Evolutionary conservation across 768 basidiomycete species (phyloP).

Genomic region (Mycena crocata): DNA sequence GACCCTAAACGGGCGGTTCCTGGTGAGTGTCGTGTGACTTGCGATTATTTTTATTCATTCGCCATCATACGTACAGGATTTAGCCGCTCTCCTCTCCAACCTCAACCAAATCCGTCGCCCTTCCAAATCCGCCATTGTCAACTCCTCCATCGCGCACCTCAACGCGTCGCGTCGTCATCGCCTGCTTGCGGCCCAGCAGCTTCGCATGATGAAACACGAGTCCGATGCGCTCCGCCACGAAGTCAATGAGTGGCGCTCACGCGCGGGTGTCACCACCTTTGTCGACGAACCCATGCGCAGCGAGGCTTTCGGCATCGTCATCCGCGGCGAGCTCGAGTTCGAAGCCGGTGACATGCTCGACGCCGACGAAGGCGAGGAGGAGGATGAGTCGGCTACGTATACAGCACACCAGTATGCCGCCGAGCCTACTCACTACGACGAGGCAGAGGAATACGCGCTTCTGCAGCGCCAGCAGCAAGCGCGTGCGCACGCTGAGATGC

Average conservation of each 20-base stretch:
- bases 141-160: slow-evolving; percentile 92
- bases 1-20: slow-evolving; percentile 78
- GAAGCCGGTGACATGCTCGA: slow-evolving; percentile 47
- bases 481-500: slow-evolving; percentile 16
- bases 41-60: neutral
- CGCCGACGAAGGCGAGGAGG: slow-evolving; percentile 63
- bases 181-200: slow-evolving; percentile 82
- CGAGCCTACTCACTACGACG: slow-evolving; percentile 56
- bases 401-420: slow-evolving; percentile 39
- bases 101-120: slow-evolving; percentile 92
- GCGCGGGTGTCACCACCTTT: slow-evolving; percentile 75
- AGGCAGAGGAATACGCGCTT: slow-evolving; percentile 30
- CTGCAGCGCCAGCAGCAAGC: slow-evolving; percentile 23
- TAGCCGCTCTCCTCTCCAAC: slow-evolving; percentile 91
- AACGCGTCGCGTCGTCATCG: slow-evolving; percentile 86
- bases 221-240: slow-evolving; percentile 89
- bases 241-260: slow-evolving; percentile 93
- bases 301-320: slow-evolving; percentile 78
- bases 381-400: slow-evolving; percentile 48
- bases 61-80: slow-evolving; percentile 75
- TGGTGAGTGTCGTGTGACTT: slow-evolving; percentile 38
- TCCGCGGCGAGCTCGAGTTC: slow-evolving; percentile 78
- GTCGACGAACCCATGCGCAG: slow-evolving; percentile 80
- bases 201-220: slow-evolving; percentile 83
- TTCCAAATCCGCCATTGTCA: slow-evolving; percentile 96